phyloP scores from a whole-genome alignment of 2,329 filamentous ascomycete species.

The Fusarium longipes region DNA sequence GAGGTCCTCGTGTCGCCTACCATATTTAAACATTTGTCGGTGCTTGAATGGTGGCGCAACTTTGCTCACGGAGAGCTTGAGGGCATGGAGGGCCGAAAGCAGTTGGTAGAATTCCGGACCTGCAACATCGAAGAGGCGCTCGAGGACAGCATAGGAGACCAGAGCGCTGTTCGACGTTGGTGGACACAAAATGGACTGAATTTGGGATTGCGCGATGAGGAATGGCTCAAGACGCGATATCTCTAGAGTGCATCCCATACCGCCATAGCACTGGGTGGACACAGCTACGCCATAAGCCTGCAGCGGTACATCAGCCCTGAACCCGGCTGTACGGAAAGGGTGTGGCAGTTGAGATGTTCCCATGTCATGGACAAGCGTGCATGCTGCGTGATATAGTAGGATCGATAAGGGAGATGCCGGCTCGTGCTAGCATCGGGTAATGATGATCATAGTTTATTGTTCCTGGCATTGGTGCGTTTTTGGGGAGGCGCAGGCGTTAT shows the following conservation, averaged over 20 bases:
- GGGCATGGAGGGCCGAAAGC: slow-evolving; percentile 64
- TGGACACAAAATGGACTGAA: slow-evolving; percentile 89
- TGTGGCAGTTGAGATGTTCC: slow-evolving; percentile 6
- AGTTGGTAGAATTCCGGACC: slow-evolving; percentile 90
- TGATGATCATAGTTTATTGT: slow-evolving; percentile 29
- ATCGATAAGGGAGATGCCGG: slow-evolving; percentile 19
- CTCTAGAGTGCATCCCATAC: slow-evolving; percentile 57
- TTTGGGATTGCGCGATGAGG: slow-evolving; percentile 81
- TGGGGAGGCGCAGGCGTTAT: slow-evolving; percentile 32
- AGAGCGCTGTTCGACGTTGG: slow-evolving; percentile 81
- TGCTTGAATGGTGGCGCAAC: slow-evolving; percentile 92
- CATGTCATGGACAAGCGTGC: slow-evolving; percentile 15
- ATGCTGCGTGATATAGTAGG: slow-evolving; percentile 23
- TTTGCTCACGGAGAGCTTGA: slow-evolving; percentile 68
- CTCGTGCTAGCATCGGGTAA: slow-evolving; percentile 27
- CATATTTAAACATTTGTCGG: slow-evolving; percentile 83
- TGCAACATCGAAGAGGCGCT: slow-evolving; percentile 96
- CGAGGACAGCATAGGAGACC: slow-evolving; percentile 83
- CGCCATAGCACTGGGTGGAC: neutral
- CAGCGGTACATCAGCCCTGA: slow-evolving; percentile 18
- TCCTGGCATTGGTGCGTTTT: slow-evolving; percentile 31
- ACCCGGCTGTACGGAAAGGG: slow-evolving; percentile 14
- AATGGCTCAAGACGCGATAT: slow-evolving; percentile 88
- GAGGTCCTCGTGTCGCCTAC: slow-evolving; percentile 89
- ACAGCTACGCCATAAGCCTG: slow-evolving; percentile 2